Evolutionary conservation across 805 yeast species (phyloP).

Genomic region (Grigorovia yakushimaensis): DNA sequence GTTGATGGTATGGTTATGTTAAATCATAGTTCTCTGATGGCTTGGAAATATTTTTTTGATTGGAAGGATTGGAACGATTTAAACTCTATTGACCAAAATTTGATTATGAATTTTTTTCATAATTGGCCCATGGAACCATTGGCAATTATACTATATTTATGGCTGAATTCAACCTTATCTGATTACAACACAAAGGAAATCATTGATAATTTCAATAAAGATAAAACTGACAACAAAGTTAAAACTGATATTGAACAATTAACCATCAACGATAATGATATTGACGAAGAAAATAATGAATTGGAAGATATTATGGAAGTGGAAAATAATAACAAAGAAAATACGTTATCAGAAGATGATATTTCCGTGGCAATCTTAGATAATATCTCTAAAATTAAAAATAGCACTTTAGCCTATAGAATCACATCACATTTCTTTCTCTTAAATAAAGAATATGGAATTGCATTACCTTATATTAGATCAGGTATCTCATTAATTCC

Average conservation of each 20-base stretch:
- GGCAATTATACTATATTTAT: conserved; percentile 53
- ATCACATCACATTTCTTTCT: conserved; percentile 53
- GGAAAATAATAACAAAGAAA: conserved; percentile 12
- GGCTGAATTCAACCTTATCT: conserved; percentile 56
- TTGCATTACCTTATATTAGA: conserved; percentile 51
- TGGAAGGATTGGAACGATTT: conserved; percentile 54
- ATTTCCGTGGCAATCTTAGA: conserved; percentile 41
- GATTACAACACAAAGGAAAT: conserved; percentile 37
- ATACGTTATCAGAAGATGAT: conserved; percentile 33
- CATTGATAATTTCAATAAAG: conserved; percentile 11
- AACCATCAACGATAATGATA: conserved; percentile 7
- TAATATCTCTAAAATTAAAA: conserved; percentile 38
- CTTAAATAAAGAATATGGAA: conserved; percentile 51
- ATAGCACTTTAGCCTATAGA: conserved; percentile 52
- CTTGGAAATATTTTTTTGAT: conserved; percentile 64
- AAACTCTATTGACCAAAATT: conserved; percentile 37
- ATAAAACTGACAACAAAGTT: conserved; percentile 6
- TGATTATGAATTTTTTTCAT: conserved; percentile 42
- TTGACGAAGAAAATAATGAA: conserved; percentile 17
- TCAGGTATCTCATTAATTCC: conserved; percentile 50
- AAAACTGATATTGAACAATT: conserved; percentile 2
- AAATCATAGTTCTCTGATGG: conserved; percentile 46
- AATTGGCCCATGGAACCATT: conserved; percentile 53
- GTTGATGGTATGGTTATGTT: conserved; percentile 67
- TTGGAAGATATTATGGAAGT: conserved; percentile 18